Evolutionary conservation across 345 rosid genomes (phyloP), one percentile per base, ranked within the genome.

Genomic region (Anacardium occidentale): DNA sequence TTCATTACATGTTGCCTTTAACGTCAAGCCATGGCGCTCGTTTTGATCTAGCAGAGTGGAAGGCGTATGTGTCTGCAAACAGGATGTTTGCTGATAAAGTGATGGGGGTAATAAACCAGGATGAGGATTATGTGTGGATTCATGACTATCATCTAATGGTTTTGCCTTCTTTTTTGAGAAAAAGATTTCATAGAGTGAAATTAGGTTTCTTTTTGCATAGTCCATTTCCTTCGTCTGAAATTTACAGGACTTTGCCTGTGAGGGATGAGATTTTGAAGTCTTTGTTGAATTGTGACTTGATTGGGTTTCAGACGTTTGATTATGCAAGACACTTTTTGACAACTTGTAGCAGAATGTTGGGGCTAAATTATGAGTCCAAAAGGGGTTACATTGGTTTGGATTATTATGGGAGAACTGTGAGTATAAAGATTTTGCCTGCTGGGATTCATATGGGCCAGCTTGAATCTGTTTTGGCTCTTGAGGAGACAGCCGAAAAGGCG

Each of bases 261-360:
- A 79, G 92, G 20, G 92, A 90, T 10, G 96, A 92, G 76, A 86
- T 92, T 59, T 78, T 92, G 7, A 85, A 75, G 78, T 88, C 89
- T 37, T 71, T 92, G 70, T 68, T 92, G 79, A 92, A 92, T 66
- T 90, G 94, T 70, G 97, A 92, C 74, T 77, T 92, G 81, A 79
- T 92, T 9, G 97, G 97, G 3, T 92, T 92, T 73, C 97, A 92
- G 24, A 89, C 94, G 1, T 92, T 87, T 60, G 97, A 92, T 79
- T 92, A 92, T 73, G 97, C 97, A 0, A 84, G 96, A 71, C 96
- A 92, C 75, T 92, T 92, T 85, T 68, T 92, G 82, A 85, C 97
- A 3, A 88, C 91, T 50, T 92, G 97, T 40, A 87, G 96, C 66
- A 85, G 96, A 79, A 85, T 92, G 90, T 59, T 92, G 61, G 97